Percentiles rank a stretch among this genome's conserved stretches.
Evolutionary conservation across 2,329 filamentous ascomycete species (phyloP).

Genomic region (Aureobasidium uvarum): DNA sequence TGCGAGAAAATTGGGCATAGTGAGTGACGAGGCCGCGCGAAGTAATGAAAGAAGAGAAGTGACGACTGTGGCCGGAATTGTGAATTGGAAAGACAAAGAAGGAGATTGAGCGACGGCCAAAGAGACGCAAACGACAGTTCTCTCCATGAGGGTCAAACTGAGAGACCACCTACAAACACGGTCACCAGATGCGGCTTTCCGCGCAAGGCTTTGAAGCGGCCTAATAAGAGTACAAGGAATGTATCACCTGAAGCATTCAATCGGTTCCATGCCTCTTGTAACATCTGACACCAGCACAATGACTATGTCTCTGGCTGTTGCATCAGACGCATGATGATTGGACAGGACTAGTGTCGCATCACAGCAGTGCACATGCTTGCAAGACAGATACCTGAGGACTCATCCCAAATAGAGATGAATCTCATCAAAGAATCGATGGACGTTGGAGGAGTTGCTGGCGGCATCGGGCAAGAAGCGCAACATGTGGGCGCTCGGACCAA

Average conservation of each 20-base stretch:
- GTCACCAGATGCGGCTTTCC: background rate
- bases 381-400: background rate
- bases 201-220: background rate
- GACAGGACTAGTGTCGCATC: background rate
- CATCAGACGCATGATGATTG: background rate
- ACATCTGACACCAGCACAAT: constrained; percentile 13
- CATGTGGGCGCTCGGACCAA: constrained; percentile 9
- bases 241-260: constrained; percentile 7
- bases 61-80: constrained; percentile 20
- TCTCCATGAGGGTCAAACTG: background rate
- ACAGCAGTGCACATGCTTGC: background rate
- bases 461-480: constrained; percentile 1
- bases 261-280: constrained; percentile 5
- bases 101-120: background rate
- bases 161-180: background rate
- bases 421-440: background rate
- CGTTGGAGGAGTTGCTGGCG: background rate
- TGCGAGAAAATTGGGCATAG: background rate
- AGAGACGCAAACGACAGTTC: constrained; percentile 24
- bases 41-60: constrained; percentile 8
- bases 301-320: constrained; percentile 15
- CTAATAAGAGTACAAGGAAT: constrained; percentile 20
- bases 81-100: constrained; percentile 4
- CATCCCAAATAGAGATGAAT: background rate
- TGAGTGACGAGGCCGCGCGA: background rate